Conservation (phyloP, 495 filamentous ascomycete genomes). For the Trichoderma orchidacearum region DNA sequence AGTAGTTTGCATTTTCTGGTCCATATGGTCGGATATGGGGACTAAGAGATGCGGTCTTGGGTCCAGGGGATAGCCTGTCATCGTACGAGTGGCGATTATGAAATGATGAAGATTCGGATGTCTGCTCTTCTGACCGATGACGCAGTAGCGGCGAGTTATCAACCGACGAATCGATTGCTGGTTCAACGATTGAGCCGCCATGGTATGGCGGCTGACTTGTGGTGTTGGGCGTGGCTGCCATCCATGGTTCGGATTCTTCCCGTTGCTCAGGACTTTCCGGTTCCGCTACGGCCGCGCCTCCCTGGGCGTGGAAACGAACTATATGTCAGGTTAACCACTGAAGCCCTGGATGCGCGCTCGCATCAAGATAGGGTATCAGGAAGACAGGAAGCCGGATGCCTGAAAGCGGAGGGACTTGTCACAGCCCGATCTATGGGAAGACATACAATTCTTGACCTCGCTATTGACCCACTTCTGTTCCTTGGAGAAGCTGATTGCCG, state of each 20-base stretch:
- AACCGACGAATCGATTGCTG: neutral
- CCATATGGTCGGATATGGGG: neutral
- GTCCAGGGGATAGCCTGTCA: neutral
- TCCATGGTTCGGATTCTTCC: neutral
- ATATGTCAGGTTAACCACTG: neutral
- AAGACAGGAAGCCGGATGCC: neutral
- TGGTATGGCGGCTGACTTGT: neutral
- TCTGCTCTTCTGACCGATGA: neutral
- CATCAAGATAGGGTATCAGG: neutral
- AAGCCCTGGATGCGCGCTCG: neutral
- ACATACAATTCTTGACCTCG: neutral
- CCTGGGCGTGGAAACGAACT: neutral
- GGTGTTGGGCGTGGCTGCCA: neutral
- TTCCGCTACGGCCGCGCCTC: neutral
- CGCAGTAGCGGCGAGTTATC: neutral
- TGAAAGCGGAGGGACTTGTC: no score
- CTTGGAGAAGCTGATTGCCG: neutral
- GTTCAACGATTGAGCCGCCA: neutral
- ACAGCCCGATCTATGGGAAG: neutral
- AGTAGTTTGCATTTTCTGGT: neutral
- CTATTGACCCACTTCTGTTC: conserved; percentile 1
- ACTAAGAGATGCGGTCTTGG: neutral
- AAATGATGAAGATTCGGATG: neutral
- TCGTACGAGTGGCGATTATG: neutral
- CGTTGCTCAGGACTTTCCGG: neutral